These are phyloP conservation scores for Hymenoscyphus fraxineus DNA, from an alignment of 2,329 filamentous ascomycete genomes.

Conservation along the genomic window DNA sequence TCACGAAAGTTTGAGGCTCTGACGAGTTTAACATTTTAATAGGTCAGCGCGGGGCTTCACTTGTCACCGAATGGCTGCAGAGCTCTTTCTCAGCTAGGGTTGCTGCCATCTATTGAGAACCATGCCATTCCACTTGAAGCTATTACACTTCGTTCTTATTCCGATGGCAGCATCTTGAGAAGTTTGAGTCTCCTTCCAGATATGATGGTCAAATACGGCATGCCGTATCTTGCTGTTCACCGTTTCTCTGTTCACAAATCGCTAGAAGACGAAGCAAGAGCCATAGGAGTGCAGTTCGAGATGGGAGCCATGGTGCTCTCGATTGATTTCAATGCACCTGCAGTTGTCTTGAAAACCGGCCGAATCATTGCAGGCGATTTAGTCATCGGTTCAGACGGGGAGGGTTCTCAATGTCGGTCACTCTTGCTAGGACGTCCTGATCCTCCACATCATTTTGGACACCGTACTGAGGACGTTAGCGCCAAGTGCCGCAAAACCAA, in stretches of 20 bases:
- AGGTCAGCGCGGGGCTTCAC: not conserved
- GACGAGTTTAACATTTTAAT: not conserved
- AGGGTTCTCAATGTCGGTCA: not conserved
- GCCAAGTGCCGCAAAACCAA: too few species aligned
- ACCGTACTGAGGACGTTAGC: too few species aligned
- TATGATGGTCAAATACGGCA: not conserved
- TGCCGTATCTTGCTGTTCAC: not conserved
- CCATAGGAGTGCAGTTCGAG: not conserved
- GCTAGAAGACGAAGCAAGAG: not conserved
- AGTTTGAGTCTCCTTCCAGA: not conserved
- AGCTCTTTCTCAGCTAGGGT: not conserved
- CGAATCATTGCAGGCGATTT: not conserved
- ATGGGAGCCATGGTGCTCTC: not conserved
- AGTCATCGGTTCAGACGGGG: not conserved
- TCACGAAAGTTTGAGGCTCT: too few species aligned
- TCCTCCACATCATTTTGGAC: conserved; percentile 1
- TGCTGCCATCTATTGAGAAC: not conserved
- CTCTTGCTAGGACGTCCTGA: not conserved
- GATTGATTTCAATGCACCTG: not conserved
- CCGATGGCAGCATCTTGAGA: not conserved
- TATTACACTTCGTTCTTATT: not conserved
- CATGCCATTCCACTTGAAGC: not conserved
- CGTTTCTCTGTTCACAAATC: not conserved
- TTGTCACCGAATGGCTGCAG: not conserved
- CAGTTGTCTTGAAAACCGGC: not conserved